phyloP scores from a whole-genome alignment of 2,329 filamentous ascomycete species.

The Drechslera avenae region DNA sequence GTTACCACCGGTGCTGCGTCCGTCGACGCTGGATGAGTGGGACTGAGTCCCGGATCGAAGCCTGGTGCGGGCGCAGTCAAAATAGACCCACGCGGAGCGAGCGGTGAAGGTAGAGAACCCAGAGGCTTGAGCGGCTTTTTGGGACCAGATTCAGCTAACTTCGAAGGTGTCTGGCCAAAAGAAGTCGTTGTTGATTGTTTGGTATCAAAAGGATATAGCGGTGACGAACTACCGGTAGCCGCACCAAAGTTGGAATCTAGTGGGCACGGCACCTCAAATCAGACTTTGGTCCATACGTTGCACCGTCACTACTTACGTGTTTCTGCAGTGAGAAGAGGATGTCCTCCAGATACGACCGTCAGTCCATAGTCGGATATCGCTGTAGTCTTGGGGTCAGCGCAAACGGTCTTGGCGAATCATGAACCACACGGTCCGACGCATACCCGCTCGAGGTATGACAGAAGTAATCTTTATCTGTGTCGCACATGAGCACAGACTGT shows the following conservation, averaged over 20 bases:
- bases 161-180: slow-evolving; percentile 14
- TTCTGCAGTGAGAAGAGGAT: slow-evolving; percentile 22
- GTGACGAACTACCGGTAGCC: slow-evolving; percentile 11
- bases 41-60: slow-evolving; percentile 9
- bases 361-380: slow-evolving; percentile 16
- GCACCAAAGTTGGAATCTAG: slow-evolving; percentile 8
- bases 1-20: slow-evolving; percentile 2
- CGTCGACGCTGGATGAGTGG: slow-evolving; percentile 4
- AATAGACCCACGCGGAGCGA: slow-evolving; percentile 1
- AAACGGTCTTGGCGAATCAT: not conserved
- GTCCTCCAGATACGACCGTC: slow-evolving; percentile 2
- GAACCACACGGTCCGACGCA: slow-evolving; percentile 12
- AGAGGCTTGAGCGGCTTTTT: not conserved
- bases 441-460: slow-evolving; percentile 31
- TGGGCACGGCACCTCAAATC: not conserved
- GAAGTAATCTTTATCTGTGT: slow-evolving; percentile 23
- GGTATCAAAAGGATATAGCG: slow-evolving; percentile 1
- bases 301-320: slow-evolving; percentile 21
- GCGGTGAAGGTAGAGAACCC: slow-evolving; percentile 12
- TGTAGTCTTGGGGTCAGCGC: slow-evolving; percentile 26
- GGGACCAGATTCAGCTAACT: slow-evolving; percentile 5
- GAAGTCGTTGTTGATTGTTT: slow-evolving; percentile 14
- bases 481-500: slow-evolving; percentile 28
- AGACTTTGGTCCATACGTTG: not conserved
- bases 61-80: slow-evolving; percentile 6